These are phyloP conservation scores for Amylocarpus encephaloides DNA, from an alignment of 2,329 filamentous ascomycete genomes.

Conservation along the genomic window DNA sequence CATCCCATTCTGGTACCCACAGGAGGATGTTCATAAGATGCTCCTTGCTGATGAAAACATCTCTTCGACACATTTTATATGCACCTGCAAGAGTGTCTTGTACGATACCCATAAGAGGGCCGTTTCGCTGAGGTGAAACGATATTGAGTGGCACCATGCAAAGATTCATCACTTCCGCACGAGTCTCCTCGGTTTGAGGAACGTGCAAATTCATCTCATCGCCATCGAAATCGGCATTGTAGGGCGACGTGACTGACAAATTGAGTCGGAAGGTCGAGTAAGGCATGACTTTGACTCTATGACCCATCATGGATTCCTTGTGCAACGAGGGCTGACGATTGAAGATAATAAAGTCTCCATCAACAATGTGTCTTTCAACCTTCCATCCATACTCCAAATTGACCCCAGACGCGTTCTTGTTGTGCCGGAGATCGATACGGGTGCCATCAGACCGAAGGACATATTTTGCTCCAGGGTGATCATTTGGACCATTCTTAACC, in stretches of 20 bases:
- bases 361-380: slow-evolving; percentile 92
- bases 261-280: slow-evolving; percentile 99
- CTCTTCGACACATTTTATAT: slow-evolving; percentile 92
- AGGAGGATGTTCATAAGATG: slow-evolving; percentile 95
- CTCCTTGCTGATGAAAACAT: slow-evolving; percentile 84
- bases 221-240: slow-evolving; percentile 99
- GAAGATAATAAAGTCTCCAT: slow-evolving; percentile 98
- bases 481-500: slow-evolving; percentile 88
- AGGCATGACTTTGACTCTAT: slow-evolving; percentile 95
- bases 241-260: slow-evolving; percentile 92
- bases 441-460: slow-evolving; percentile 91
- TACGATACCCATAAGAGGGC: slow-evolving; percentile 98
- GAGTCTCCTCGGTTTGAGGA: slow-evolving; percentile 92
- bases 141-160: slow-evolving; percentile 99
- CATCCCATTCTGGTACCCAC: slow-evolving; percentile 98
- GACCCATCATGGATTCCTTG: slow-evolving; percentile 99
- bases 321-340: slow-evolving; percentile 98
- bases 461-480: slow-evolving; percentile 94
- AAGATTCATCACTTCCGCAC: slow-evolving; percentile 87
- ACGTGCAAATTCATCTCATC: slow-evolving; percentile 99
- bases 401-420: slow-evolving; percentile 71
- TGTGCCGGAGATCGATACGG: slow-evolving; percentile 89
- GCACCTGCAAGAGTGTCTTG: slow-evolving; percentile 95
- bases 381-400: slow-evolving; percentile 97
- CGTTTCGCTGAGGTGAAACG: slow-evolving; percentile 94